Evolutionary conservation across 148 eudicot species (phyloP).

Genomic region (Rheum nobile): DNA sequence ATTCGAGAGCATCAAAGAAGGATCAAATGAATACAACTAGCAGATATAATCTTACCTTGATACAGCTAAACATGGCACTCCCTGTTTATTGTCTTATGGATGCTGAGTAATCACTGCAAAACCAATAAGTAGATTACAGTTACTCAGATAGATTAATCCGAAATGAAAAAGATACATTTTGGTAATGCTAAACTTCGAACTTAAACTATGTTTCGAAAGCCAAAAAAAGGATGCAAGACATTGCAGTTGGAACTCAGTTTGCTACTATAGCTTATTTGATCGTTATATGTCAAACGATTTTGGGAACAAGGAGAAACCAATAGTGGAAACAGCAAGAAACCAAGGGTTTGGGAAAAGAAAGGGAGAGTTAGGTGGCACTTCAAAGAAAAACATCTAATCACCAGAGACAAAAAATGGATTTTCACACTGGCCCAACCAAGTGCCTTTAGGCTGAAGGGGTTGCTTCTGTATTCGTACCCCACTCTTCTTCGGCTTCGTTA

Average conservation of each 20-base stretch:
- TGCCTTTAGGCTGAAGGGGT: constrained; percentile 90
- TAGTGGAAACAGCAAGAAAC: not conserved
- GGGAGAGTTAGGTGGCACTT: constrained; percentile 27
- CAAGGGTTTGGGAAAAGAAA: not conserved
- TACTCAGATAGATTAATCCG: not conserved
- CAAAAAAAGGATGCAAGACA: not conserved
- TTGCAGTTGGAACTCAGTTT: not conserved
- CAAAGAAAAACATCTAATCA: constrained; percentile 78
- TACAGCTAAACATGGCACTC: not conserved
- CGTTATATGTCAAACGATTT: too few species aligned
- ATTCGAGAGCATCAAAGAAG: not conserved
- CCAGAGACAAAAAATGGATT: constrained; percentile 92
- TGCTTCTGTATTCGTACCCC: constrained; percentile 98
- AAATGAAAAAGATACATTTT: not conserved
- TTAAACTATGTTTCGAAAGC: not conserved
- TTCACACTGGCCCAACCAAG: constrained; percentile 89
- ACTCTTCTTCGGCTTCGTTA: constrained; percentile 92
- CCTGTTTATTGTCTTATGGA: not conserved
- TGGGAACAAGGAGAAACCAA: not conserved
- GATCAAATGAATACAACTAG: not conserved
- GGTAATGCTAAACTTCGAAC: not conserved
- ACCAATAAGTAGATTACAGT: not conserved
- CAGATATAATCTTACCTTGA: not conserved
- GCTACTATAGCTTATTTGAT: not conserved
- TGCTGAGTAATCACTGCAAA: constrained; percentile 11